Evolutionary conservation across 2,329 filamentous ascomycete species (phyloP), one percentile per base, ranked within the genome.

Genomic region (Aspergillus hiratsukae): DNA sequence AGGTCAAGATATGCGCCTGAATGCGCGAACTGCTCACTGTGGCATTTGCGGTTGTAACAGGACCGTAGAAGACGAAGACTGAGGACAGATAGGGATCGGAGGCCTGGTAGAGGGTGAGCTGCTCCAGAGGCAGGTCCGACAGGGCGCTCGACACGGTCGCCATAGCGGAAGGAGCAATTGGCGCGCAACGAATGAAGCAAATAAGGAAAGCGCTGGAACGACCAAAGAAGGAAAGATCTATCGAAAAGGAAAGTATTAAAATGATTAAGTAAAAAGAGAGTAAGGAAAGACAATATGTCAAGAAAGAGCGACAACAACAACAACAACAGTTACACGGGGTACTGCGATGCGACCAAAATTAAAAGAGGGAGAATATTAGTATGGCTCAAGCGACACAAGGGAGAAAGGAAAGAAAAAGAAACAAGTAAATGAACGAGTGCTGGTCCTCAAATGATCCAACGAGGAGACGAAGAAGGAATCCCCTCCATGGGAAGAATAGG

Each of bases 11-110:
- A 75, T 97, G 94, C 62, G 94, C 84, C 78, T 97, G 93, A 64
- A 97, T 92, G 74, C 94, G 89, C 61, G 93, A 97, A 76, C 89
- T 93, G 76, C 91, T 95, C 68, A 87, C 85, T 50, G 86, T 90
- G 63, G 88, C 89, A 76, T 96, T 95, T 67, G 90, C 87, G 46
- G 91, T 95, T 29, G 92, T 91, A 49, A 93, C 93, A 17, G 91
- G 85, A 14, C 93, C 93, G 74, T 97, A 90, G 81, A 97, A 97
- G 73, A 97, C 83, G 64, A 97, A 82, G 65, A 97, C 81, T 52
- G 92, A 75, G 86, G 60, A 91, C 81, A 76, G 92, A 83, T 74
- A 87, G 59, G 90, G 86, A 75, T 99, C 94, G 72, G 87, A 88
- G 66, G 91, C 86, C 77, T 95, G 88, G 81, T 95, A 97, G 68